Evolutionary conservation across 2,329 filamentous ascomycete species (phyloP).

Genomic region (Diplodia mutila): DNA sequence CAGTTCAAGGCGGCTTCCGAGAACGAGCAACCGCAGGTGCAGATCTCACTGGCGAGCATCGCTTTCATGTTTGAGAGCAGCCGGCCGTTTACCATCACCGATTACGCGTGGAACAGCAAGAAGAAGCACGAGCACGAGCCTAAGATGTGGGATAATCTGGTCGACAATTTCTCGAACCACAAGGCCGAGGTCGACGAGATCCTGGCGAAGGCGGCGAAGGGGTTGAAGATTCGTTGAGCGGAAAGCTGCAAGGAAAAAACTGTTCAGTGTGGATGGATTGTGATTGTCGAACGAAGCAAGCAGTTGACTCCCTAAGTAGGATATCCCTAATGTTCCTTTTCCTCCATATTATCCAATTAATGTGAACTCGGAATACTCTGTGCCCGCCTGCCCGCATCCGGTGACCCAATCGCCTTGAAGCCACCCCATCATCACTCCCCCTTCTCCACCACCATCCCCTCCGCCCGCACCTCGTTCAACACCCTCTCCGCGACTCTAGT

Average conservation of each 20-base stretch:
- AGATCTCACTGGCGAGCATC: slow-evolving; percentile 57
- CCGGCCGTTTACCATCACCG: slow-evolving; percentile 41
- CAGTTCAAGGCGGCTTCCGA: slow-evolving; percentile 59
- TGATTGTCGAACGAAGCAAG: not conserved
- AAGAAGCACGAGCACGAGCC: slow-evolving; percentile 54
- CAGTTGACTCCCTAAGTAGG: no score
- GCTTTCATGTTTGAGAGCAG: slow-evolving; percentile 67
- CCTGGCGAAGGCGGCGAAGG: slow-evolving; percentile 41
- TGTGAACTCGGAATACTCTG: no score
- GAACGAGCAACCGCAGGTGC: slow-evolving; percentile 47
- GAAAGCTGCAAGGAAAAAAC: not conserved
- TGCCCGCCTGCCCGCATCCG: no score
- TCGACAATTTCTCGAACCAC: slow-evolving; percentile 57
- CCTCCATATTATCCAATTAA: no score
- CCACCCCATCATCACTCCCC: slow-evolving; percentile 42
- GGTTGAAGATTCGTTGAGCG: slow-evolving; percentile 26
- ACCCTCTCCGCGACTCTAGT: slow-evolving; percentile 50
- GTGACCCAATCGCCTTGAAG: no score
- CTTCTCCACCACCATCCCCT: slow-evolving; percentile 10
- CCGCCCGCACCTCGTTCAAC: slow-evolving; percentile 54
- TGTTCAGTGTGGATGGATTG: not conserved
- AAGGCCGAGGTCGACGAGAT: slow-evolving; percentile 53
- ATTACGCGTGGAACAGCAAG: slow-evolving; percentile 42
- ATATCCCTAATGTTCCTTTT: not conserved
- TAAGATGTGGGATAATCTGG: slow-evolving; percentile 57